A percentile compares a stretch with the other conserved stretches of the same genome.
phyloP scores from a whole-genome alignment of 2,329 filamentous ascomycete species.

The Talaromyces sp. region DNA sequence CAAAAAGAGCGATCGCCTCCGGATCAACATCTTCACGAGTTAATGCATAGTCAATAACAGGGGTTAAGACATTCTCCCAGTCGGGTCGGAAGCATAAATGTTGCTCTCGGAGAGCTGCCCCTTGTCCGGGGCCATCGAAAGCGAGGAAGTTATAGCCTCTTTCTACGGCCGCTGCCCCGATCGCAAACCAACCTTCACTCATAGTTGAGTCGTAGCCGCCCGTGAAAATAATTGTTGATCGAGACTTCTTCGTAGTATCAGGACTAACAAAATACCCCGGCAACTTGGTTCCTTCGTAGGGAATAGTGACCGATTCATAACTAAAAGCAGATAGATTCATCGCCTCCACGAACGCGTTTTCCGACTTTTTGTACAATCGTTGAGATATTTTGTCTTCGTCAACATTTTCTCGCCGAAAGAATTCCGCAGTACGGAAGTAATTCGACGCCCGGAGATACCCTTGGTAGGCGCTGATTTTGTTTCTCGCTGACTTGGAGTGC shows the following conservation, averaged over 20 bases:
- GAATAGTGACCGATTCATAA: conserved; percentile 16
- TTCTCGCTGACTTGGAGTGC: conserved; percentile 8
- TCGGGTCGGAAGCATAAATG: conserved; percentile 32
- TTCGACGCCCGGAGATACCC: conserved; percentile 21
- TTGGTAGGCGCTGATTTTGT: conserved; percentile 15
- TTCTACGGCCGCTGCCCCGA: conserved; percentile 28
- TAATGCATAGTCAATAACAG: conserved; percentile 34
- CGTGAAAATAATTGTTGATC: conserved; percentile 21
- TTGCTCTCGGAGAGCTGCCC: conserved; percentile 28
- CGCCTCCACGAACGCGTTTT: background rate
- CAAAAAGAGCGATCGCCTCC: conserved; percentile 29
- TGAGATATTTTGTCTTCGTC: conserved; percentile 4
- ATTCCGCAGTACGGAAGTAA: conserved; percentile 23
- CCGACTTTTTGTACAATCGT: conserved; percentile 6
- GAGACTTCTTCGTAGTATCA: conserved; percentile 6
- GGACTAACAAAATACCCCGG: conserved; percentile 17
- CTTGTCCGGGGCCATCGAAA: conserved; percentile 40
- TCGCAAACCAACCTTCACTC: conserved; percentile 31
- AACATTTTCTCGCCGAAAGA: conserved; percentile 15
- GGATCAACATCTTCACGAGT: conserved; percentile 25
- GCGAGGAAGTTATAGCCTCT: conserved; percentile 36
- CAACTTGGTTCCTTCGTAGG: conserved; percentile 18
- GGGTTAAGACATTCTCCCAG: conserved; percentile 34
- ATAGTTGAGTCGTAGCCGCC: conserved; percentile 35
- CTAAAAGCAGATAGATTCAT: conserved; percentile 5